Conservation (phyloP, 2,329 filamentous ascomycete genomes). For the Alternaria brassicae region DNA sequence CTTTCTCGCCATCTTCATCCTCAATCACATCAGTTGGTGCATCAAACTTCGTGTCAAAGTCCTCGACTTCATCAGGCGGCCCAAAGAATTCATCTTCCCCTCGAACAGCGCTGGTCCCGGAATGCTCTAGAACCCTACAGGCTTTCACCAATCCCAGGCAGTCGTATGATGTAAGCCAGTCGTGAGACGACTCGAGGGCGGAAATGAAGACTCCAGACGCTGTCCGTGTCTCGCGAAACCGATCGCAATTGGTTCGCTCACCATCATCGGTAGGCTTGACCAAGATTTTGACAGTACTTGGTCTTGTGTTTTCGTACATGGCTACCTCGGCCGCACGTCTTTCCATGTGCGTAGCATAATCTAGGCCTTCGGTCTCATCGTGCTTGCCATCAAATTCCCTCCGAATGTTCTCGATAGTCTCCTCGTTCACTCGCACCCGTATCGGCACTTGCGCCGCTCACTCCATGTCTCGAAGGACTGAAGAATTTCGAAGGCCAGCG, state of each 20-base stretch:
- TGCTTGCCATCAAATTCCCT: neutral
- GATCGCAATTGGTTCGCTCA: neutral
- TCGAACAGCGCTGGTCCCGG: neutral
- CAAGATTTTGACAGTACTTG: neutral
- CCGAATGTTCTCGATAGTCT: neutral
- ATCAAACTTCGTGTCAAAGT: neutral
- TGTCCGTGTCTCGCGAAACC: neutral
- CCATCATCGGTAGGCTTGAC: neutral
- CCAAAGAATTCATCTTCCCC: neutral
- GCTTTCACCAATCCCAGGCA: conserved; percentile 1
- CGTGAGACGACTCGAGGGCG: conserved; percentile 9
- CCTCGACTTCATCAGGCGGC: neutral
- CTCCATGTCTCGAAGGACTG: neutral
- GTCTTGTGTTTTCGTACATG: neutral
- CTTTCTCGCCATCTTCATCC: neutral
- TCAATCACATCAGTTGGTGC: neutral
- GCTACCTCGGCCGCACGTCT: neutral
- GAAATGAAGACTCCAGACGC: conserved; percentile 11
- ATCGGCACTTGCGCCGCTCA: neutral
- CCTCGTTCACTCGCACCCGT: neutral
- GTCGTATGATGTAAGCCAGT: conserved; percentile 23
- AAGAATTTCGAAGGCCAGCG: neutral
- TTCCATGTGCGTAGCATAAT: neutral
- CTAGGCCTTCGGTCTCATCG: neutral
- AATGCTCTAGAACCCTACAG: neutral